Conservation (phyloP, 768 basidiomycete genomes). For the Lactarius sanguifluus region DNA sequence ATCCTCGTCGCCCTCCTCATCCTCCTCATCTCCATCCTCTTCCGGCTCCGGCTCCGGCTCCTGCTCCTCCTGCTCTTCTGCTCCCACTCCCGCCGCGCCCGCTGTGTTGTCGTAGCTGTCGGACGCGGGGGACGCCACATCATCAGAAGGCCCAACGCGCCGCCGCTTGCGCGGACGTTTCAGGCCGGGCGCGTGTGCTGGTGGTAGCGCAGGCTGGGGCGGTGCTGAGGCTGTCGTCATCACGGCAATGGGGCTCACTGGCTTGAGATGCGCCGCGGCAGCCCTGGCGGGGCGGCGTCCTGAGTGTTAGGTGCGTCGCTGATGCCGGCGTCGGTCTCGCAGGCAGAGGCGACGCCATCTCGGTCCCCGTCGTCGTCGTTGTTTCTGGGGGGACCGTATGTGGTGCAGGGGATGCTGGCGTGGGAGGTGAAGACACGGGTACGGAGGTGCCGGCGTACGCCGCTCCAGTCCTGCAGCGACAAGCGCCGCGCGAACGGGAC, state of each 20-base stretch:
- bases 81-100: neutral
- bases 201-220: neutral
- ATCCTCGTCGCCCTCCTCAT: conserved; percentile 8
- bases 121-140: conserved; percentile 25
- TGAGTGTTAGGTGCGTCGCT: conserved; percentile 3
- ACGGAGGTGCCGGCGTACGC: neutral
- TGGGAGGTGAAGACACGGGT: neutral
- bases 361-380: neutral
- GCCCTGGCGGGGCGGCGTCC: conserved; percentile 17
- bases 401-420: neutral
- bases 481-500: conserved; percentile 15
- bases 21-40: conserved; percentile 1
- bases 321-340: neutral
- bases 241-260: neutral
- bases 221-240: neutral
- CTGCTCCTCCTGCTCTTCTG: conserved; percentile 8
- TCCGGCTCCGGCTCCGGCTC: conserved; percentile 10
- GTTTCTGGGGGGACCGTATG: neutral
- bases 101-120: conserved; percentile 23
- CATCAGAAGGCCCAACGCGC: conserved; percentile 22
- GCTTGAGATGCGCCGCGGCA: conserved; percentile 17
- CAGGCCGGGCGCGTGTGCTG: neutral
- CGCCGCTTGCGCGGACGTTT: conserved; percentile 19
- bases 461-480: neutral
- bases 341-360: neutral